Conservation (phyloP, 2,329 filamentous ascomycete genomes). For the Aspergillus melleus region DNA sequence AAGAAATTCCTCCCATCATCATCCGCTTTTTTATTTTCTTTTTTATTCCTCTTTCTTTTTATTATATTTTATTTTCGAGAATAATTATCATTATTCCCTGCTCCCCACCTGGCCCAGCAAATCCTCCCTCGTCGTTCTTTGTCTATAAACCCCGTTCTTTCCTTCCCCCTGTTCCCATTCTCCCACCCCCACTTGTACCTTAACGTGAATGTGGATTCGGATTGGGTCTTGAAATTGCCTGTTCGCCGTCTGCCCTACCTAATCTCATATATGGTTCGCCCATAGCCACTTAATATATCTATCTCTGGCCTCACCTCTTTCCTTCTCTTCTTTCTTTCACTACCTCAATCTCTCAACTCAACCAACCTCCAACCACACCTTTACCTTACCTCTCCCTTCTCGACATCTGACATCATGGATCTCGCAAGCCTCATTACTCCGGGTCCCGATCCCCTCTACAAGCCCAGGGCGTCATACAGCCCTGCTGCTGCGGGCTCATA, state of each 20-base stretch:
- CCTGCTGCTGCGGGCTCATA: conserved; percentile 21
- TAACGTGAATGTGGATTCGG: conserved; percentile 3
- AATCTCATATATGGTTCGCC: conserved; percentile 12
- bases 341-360: neutral
- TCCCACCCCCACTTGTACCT: conserved; percentile 14
- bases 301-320: neutral
- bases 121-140: conserved; percentile 12
- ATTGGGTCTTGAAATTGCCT: conserved; percentile 5
- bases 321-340: neutral
- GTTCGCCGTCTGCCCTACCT: neutral
- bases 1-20: neutral
- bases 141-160: conserved; percentile 22
- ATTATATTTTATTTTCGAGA: neutral
- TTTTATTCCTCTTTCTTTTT: neutral
- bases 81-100: conserved; percentile 13
- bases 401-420: conserved; percentile 29
- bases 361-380: conserved; percentile 1
- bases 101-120: conserved; percentile 20
- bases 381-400: conserved; percentile 4
- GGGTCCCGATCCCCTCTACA: conserved; percentile 19
- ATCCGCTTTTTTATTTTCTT: neutral
- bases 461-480: conserved; percentile 17
- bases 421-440: conserved; percentile 35
- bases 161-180: conserved; percentile 12
- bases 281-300: conserved; percentile 4